Percentiles rank a stretch among this genome's conserved stretches.
phyloP scores from a whole-genome alignment of 2,329 filamentous ascomycete species.

The Xylariaceae sp. region DNA sequence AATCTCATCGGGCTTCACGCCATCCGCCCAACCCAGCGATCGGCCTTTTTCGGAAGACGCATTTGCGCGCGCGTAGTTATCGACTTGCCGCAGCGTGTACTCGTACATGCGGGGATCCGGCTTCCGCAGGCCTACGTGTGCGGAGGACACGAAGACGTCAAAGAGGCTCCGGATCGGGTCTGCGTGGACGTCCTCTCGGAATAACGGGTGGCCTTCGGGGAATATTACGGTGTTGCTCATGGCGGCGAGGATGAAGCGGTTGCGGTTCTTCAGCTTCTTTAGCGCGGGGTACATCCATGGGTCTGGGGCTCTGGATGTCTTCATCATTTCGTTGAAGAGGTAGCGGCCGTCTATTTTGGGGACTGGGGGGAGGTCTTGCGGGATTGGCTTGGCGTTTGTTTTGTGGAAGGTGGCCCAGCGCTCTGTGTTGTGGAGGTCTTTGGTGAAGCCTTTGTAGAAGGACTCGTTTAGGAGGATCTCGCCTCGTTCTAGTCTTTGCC shows the following conservation, averaged over 20 bases:
- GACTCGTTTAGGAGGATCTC: constrained; percentile 67
- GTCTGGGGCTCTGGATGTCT: constrained; percentile 63
- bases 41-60: constrained; percentile 38
- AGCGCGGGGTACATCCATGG: constrained; percentile 87
- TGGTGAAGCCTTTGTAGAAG: constrained; percentile 74
- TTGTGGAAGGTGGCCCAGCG: constrained; percentile 67
- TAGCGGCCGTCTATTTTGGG: constrained; percentile 71
- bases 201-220: constrained; percentile 66
- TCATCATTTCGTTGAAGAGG: constrained; percentile 93
- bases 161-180: constrained; percentile 65
- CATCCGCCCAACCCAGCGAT: constrained; percentile 43
- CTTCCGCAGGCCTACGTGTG: constrained; percentile 83
- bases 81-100: constrained; percentile 63
- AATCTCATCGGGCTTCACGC: constrained; percentile 62
- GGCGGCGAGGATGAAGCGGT: constrained; percentile 70
- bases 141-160: constrained; percentile 82
- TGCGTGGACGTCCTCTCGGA: constrained; percentile 47
- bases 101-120: constrained; percentile 80
- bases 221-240: constrained; percentile 89
- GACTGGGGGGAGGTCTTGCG: constrained; percentile 51
- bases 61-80: constrained; percentile 57
- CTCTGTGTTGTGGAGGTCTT: constrained; percentile 62
- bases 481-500: constrained; percentile 85
- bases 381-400: constrained; percentile 40
- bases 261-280: constrained; percentile 59